Evolutionary conservation across 345 rosid genomes (phyloP).

Genomic region (Leavenworthia alabamica): DNA sequence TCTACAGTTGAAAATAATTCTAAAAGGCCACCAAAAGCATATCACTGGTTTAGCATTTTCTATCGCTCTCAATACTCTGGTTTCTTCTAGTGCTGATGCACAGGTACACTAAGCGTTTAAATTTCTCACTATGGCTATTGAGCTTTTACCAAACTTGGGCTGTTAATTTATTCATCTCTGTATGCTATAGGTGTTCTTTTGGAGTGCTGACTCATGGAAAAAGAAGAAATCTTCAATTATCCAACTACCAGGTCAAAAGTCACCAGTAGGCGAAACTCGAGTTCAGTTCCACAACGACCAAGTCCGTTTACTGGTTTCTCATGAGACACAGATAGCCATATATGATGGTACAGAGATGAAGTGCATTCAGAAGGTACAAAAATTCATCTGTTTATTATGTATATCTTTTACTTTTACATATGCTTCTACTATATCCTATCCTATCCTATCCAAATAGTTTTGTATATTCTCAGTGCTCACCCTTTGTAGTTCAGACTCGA

Average conservation of each 20-base stretch:
- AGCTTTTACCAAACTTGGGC: constrained; percentile 1
- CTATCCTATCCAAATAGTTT: too few species aligned
- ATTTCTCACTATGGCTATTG: background rate
- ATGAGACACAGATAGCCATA: constrained; percentile 70
- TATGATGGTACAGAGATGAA: constrained; percentile 74
- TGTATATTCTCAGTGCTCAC: too few species aligned
- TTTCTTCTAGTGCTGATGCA: constrained; percentile 87
- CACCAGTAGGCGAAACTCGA: constrained; percentile 53
- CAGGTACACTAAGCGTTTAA: constrained; percentile 44
- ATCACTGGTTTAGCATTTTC: constrained; percentile 85
- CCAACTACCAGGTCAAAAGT: constrained; percentile 54
- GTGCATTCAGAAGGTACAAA: constrained; percentile 50
- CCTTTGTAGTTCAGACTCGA: too few species aligned
- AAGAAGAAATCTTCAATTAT: constrained; percentile 45
- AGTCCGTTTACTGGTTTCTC: constrained; percentile 52
- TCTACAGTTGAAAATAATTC: constrained; percentile 55
- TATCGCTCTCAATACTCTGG: constrained; percentile 44
- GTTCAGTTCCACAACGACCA: constrained; percentile 75
- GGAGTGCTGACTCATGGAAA: constrained; percentile 81
- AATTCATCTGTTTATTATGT: background rate
- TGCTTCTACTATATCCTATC: background rate
- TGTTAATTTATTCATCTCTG: background rate
- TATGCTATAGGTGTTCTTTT: constrained; percentile 42
- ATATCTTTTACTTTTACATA: background rate
- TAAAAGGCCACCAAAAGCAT: constrained; percentile 70